A percentile compares a stretch with the other conserved stretches of the same genome.
phyloP scores from a whole-genome alignment of 2,329 filamentous ascomycete species.

The Acrodontium crateriforme region DNA sequence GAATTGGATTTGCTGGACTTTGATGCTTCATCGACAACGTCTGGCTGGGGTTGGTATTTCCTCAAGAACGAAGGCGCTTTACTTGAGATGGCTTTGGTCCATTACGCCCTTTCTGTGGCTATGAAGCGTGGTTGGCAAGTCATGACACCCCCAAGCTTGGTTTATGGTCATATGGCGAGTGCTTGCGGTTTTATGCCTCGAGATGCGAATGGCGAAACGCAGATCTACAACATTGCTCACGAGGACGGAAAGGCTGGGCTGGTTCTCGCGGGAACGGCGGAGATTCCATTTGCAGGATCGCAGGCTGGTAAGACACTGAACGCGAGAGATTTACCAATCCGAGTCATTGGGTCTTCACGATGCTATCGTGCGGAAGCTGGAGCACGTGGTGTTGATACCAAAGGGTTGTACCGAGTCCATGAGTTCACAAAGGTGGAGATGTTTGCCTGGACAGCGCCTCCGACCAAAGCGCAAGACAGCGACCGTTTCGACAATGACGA shows the following conservation, averaged over 20 bases:
- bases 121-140: conserved; percentile 62
- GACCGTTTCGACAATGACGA: conserved; percentile 17
- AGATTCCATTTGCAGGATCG: conserved; percentile 89
- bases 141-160: conserved; percentile 74
- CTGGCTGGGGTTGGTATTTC: conserved; percentile 97
- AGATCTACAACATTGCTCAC: conserved; percentile 61
- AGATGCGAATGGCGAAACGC: conserved; percentile 79
- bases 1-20: conserved; percentile 90
- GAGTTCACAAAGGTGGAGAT: conserved; percentile 98
- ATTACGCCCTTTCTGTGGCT: conserved; percentile 67
- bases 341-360: conserved; percentile 71
- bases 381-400: conserved; percentile 75
- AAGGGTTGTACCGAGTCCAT: conserved; percentile 90
- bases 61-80: conserved; percentile 81
- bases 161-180: conserved; percentile 79
- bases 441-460: conserved; percentile 74
- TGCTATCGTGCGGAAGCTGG: conserved; percentile 95
- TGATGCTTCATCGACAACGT: conserved; percentile 60
- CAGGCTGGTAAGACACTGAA: conserved; percentile 60
- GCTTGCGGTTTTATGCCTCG: conserved; percentile 92
- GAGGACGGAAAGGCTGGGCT: conserved; percentile 54
- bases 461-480: conserved; percentile 18
- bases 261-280: conserved; percentile 74
- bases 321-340: conserved; percentile 54
- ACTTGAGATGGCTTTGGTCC: conserved; percentile 85